Evolutionary conservation across 345 rosid genomes (phyloP).

Genomic region (Cardiospermum halicacabum): DNA sequence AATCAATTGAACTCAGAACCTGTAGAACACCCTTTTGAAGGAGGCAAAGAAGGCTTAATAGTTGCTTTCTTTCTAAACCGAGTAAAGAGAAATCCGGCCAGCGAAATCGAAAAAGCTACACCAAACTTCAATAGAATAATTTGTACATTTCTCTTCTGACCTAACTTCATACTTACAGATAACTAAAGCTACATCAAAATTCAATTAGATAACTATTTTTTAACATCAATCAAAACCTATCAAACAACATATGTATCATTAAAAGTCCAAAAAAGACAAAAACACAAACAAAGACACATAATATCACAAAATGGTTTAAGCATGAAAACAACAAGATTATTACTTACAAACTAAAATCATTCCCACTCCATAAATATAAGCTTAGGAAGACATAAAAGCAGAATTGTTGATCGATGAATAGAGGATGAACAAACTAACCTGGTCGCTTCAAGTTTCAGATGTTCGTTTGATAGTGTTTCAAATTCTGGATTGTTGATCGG

Average conservation of each 20-base stretch:
- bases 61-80: constrained; percentile 36
- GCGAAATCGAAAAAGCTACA: constrained; percentile 60
- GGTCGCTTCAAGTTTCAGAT: too few species aligned
- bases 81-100: constrained; percentile 67
- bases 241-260: neutral
- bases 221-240: too few species aligned
- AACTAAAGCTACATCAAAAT: constrained; percentile 5
- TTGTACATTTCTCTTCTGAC: constrained; percentile 46
- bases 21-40: constrained; percentile 23
- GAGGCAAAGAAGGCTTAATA: constrained; percentile 37
- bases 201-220: too few species aligned
- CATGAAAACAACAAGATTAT: neutral
- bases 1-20: constrained; percentile 26
- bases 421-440: too few species aligned
- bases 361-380: too few species aligned
- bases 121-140: constrained; percentile 59
- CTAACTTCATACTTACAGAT: constrained; percentile 23
- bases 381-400: too few species aligned
- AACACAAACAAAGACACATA: too few species aligned
- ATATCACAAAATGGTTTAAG: constrained; percentile 10
- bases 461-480: too few species aligned
- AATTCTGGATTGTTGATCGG: too few species aligned
- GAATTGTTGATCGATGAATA: too few species aligned
- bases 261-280: too few species aligned
- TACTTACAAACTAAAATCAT: neutral